phyloP scores from a whole-genome alignment of 2,329 filamentous ascomycete genomes.

The Penicillium sp. region DNA sequence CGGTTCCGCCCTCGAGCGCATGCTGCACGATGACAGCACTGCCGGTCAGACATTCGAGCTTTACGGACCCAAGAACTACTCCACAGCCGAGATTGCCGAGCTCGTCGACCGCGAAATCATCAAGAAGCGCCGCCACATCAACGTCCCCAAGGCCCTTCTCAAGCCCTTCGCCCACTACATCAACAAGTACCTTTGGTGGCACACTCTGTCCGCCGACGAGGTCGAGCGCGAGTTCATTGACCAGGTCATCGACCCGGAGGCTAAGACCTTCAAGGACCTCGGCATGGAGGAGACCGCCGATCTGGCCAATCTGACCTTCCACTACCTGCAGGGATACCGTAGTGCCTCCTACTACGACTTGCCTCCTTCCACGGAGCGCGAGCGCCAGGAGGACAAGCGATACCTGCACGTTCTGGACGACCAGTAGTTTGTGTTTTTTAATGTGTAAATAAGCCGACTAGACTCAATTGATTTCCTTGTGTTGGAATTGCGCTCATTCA shows the following conservation, averaged over 20 bases:
- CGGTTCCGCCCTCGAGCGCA: slow-evolving; percentile 81
- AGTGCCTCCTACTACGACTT: slow-evolving; percentile 88
- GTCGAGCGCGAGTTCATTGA: slow-evolving; percentile 92
- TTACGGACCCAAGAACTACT: slow-evolving; percentile 91
- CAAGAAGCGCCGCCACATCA: slow-evolving; percentile 87
- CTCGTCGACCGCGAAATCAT: slow-evolving; percentile 90
- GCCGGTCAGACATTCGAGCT: slow-evolving; percentile 91
- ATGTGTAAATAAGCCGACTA: slow-evolving; percentile 45
- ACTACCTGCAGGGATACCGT: slow-evolving; percentile 93
- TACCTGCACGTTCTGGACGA: slow-evolving; percentile 93
- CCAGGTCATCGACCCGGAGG: slow-evolving; percentile 79
- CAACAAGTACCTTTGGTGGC: slow-evolving; percentile 89
- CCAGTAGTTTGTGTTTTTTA: slow-evolving; percentile 58
- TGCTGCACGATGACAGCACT: slow-evolving; percentile 88
- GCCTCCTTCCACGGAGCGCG: slow-evolving; percentile 89
- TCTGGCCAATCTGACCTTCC: slow-evolving; percentile 82
- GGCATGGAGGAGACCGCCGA: slow-evolving; percentile 81
- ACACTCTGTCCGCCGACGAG: slow-evolving; percentile 76
- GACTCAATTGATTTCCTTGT: slow-evolving; percentile 38
- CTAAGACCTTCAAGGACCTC: slow-evolving; percentile 95
- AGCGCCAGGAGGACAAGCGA: slow-evolving; percentile 93
- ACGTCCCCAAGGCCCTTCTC: slow-evolving; percentile 78
- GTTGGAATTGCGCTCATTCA: slow-evolving; percentile 17
- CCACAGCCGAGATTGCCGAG: slow-evolving; percentile 79
- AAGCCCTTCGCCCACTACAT: slow-evolving; percentile 73